Evolutionary conservation across 169 alveolate species (phyloP).

Genomic region (Plasmodium malariae): DNA sequence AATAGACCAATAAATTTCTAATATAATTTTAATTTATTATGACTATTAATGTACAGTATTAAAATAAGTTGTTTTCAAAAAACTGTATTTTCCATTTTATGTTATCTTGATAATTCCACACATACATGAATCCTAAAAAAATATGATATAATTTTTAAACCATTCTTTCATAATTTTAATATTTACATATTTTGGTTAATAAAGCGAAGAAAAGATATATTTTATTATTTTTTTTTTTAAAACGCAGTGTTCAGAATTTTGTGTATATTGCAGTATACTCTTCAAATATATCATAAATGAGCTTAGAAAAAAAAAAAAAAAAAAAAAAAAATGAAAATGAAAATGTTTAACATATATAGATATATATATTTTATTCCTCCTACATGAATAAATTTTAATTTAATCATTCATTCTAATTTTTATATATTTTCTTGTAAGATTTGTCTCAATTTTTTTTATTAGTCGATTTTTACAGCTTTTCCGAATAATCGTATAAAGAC

Average conservation of each 20-base stretch:
- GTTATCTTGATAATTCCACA: not conserved
- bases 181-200: not conserved
- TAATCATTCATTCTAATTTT: not conserved
- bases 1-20: no score
- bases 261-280: not conserved
- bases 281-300: not conserved
- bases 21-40: no score
- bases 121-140: constrained; percentile 1
- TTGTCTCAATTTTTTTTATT: no score
- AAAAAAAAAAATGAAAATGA: not conserved
- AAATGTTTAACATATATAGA: not conserved
- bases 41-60: no score
- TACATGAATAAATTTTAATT: not conserved
- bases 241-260: not conserved
- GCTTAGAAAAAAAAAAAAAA: not conserved
- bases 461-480: not conserved
- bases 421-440: not conserved
- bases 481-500: no score
- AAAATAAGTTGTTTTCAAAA: not conserved
- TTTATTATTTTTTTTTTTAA: not conserved
- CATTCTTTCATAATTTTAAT: not conserved
- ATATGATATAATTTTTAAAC: constrained; percentile 12
- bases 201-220: not conserved
- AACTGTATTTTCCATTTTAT: not conserved
- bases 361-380: not conserved